phyloP scores from a whole-genome alignment of 352 stramenopile genomes.

The Globisporangium uncinulatum region DNA sequence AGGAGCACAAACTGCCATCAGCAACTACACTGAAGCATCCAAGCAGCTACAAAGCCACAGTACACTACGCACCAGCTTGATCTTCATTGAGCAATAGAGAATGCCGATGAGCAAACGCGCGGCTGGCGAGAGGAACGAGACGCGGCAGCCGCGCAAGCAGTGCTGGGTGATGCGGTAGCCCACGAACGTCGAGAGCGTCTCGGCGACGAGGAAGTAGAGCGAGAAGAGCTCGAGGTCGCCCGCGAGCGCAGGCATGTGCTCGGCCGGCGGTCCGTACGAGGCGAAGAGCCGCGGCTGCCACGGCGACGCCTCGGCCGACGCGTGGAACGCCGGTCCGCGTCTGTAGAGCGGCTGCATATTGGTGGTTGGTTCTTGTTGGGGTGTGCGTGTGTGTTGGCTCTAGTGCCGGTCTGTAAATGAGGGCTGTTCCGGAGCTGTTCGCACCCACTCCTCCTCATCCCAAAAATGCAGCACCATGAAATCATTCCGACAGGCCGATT shows the following conservation, averaged over 20 bases:
- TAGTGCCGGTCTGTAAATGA: no score
- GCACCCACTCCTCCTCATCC: no score
- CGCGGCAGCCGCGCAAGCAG: constrained; percentile 58
- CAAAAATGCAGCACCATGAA: no score
- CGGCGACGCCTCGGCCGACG: constrained; percentile 20
- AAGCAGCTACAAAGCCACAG: constrained; percentile 6
- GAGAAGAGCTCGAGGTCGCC: constrained; percentile 60
- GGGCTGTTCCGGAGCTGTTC: no score
- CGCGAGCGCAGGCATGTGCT: constrained; percentile 15
- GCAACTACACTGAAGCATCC: constrained; percentile 1
- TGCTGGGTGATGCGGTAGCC: constrained; percentile 80
- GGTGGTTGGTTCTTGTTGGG: constrained; percentile 14
- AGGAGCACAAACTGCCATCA: neutral
- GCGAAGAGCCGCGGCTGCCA: constrained; percentile 22
- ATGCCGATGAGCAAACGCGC: constrained; percentile 66
- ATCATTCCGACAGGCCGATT: no score
- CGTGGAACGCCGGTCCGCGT: constrained; percentile 48
- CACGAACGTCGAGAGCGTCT: constrained; percentile 71
- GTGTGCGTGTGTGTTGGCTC: constrained; percentile 10
- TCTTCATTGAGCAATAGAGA: constrained; percentile 72
- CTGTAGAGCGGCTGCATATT: constrained; percentile 48
- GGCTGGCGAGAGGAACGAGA: constrained; percentile 54
- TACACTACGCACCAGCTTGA: constrained; percentile 41
- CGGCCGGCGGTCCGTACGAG: constrained; percentile 41
- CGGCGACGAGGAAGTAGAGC: constrained; percentile 70